Evolutionary conservation across 2,329 filamentous ascomycete genomes (phyloP).

Genomic region (Fusarium miscanthi): DNA sequence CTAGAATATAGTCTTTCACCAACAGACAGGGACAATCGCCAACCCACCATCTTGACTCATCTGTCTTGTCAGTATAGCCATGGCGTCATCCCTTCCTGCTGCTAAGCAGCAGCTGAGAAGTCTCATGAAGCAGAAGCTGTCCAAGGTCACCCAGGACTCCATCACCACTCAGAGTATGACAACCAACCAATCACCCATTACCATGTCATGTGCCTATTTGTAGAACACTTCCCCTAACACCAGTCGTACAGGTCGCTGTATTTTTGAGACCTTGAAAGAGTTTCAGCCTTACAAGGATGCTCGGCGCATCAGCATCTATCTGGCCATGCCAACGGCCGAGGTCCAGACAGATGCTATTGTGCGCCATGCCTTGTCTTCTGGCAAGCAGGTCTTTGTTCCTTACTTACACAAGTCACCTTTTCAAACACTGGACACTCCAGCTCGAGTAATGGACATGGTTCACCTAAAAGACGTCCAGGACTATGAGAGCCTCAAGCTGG

Average conservation of each 20-base stretch:
- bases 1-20: conserved; percentile 16
- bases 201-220: conserved; percentile 7
- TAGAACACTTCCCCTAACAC: conserved; percentile 33
- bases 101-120: conserved; percentile 82
- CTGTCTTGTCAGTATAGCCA: conserved; percentile 46
- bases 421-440: conserved; percentile 63
- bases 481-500: conserved; percentile 79
- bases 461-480: conserved; percentile 78
- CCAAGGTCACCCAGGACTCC: conserved; percentile 69
- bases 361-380: conserved; percentile 77
- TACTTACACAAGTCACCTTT: conserved; percentile 77
- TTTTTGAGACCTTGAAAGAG: conserved; percentile 72
- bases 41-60: conserved; percentile 11
- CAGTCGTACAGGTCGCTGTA: conserved; percentile 65
- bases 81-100: conserved; percentile 66
- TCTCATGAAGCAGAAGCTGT: conserved; percentile 75
- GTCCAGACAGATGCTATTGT: conserved; percentile 87
- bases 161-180: conserved; percentile 76
- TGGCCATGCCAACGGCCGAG: conserved; percentile 92
- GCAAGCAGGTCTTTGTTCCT: conserved; percentile 91
- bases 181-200: conserved; percentile 6
- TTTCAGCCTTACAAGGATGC: conserved; percentile 82
- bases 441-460: conserved; percentile 93
- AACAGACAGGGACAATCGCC: conserved; percentile 19
- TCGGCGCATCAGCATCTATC: conserved; percentile 82